Percentiles rank a stretch among this genome's conserved stretches.
Conservation (phyloP, 257 asterid genomes). For the Cordia subcordata region DNA sequence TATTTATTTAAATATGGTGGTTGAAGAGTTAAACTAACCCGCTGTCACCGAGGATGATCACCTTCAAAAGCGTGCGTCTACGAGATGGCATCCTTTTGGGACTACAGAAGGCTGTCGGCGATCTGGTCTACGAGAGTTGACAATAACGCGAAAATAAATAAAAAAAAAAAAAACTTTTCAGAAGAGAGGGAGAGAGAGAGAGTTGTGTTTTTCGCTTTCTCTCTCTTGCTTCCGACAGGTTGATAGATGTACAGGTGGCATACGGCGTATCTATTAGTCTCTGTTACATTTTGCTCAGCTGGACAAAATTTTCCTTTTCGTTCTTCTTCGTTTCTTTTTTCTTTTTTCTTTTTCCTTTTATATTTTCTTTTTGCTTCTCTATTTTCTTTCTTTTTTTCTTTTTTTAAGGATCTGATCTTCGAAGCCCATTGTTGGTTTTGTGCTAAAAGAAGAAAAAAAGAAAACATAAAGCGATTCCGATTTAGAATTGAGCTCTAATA, state of each 20-base stretch:
- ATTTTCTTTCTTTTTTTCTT: too few species aligned
- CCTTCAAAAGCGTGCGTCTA: constrained; percentile 95
- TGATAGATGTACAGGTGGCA: constrained; percentile 16
- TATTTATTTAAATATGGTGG: neutral
- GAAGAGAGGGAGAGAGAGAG: constrained; percentile 4
- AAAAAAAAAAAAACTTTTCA: neutral
- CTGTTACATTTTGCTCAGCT: constrained; percentile 7
- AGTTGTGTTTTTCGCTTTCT: neutral
- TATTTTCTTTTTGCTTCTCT: too few species aligned
- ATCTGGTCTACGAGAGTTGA: constrained; percentile 19
- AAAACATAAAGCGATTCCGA: too few species aligned
- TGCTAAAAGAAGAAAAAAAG: too few species aligned
- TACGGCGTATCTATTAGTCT: constrained; percentile 18
- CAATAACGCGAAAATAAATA: too few species aligned
- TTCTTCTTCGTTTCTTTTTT: too few species aligned
- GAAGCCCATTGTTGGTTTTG: too few species aligned
- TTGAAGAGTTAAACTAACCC: constrained; percentile 43
- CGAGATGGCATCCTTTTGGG: constrained; percentile 72
- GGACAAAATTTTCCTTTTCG: constrained; percentile 4
- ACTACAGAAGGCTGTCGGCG: constrained; percentile 9
- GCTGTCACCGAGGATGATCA: constrained; percentile 98
- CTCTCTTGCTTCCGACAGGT: neutral
- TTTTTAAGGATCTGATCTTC: too few species aligned
- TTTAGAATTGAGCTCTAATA: too few species aligned
- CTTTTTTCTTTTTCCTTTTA: too few species aligned